These are phyloP conservation scores for Pedinophyceae sp. DNA, from an alignment of 139 green algal genomes.

Conservation along the genomic window DNA sequence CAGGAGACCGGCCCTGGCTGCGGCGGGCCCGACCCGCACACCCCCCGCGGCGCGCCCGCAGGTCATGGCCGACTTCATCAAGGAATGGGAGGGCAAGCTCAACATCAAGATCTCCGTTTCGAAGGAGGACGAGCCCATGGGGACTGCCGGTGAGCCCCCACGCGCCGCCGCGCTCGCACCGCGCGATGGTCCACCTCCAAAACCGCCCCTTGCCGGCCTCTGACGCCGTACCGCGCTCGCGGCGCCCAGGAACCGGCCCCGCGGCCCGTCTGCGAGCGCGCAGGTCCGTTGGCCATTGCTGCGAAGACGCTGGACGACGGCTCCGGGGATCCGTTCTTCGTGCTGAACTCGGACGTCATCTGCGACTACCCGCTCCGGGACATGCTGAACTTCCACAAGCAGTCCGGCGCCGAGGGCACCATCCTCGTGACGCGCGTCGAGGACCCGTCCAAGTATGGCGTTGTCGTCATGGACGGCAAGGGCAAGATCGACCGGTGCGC, in stretches of 20 bases:
- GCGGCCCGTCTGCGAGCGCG: too few relatives aligned
- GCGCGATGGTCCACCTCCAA: too few relatives aligned
- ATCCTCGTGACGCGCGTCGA: slow-evolving; percentile 90
- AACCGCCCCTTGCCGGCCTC: too few relatives aligned
- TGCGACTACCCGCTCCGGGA: slow-evolving; percentile 86
- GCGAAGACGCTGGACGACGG: slow-evolving; percentile 75
- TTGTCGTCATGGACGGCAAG: slow-evolving; percentile 77
- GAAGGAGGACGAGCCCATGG: slow-evolving; percentile 94
- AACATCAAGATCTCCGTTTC: slow-evolving; percentile 49
- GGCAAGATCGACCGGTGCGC: slow-evolving; percentile 83
- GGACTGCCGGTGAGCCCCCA: too few relatives aligned
- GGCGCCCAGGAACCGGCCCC: too few relatives aligned
- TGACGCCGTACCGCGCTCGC: too few relatives aligned
- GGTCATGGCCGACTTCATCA: slow-evolving; percentile 87
- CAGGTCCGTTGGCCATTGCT: slow-evolving; percentile 81
- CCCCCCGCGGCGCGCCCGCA: slow-evolving; percentile 13
- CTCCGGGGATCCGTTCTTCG: slow-evolving; percentile 79
- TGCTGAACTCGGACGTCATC: slow-evolving; percentile 95
- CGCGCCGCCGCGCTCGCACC: too few relatives aligned
- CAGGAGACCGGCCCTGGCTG: too few relatives aligned
- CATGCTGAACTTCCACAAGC: slow-evolving; percentile 58
- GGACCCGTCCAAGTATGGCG: slow-evolving; percentile 92
- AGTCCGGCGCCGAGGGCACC: slow-evolving; percentile 65
- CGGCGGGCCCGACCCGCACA: too few relatives aligned
- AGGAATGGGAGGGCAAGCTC: slow-evolving; percentile 90